phyloP scores from a whole-genome alignment of 495 filamentous ascomycete species.

The Penicillium canariense region DNA sequence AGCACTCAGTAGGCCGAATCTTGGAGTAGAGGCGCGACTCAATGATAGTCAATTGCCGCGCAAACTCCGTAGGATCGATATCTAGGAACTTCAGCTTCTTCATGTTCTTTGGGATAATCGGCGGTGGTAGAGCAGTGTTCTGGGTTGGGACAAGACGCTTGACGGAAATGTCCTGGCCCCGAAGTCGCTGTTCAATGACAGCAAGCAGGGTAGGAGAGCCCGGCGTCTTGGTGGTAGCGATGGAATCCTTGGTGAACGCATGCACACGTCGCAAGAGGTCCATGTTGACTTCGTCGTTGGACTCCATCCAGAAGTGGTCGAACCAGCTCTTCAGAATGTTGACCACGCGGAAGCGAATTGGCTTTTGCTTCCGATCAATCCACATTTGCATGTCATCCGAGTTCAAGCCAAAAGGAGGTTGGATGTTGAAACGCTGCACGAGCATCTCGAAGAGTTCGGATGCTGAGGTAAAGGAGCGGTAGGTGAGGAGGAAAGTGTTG shows the following conservation, averaged over 20 bases:
- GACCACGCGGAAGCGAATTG: constrained; percentile 91
- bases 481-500: constrained; percentile 95
- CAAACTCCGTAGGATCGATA: constrained; percentile 94
- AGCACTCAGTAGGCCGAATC: constrained; percentile 90
- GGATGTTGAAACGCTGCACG: constrained; percentile 84
- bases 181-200: constrained; percentile 80
- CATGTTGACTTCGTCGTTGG: constrained; percentile 75
- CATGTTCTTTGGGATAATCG: constrained; percentile 98
- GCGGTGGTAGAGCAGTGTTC: constrained; percentile 71
- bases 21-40: constrained; percentile 93
- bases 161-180: constrained; percentile 80
- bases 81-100: constrained; percentile 99
- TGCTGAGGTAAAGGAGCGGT: constrained; percentile 90
- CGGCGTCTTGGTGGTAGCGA: constrained; percentile 88
- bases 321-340: constrained; percentile 99
- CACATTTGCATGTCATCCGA: constrained; percentile 77
- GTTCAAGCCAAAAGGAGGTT: constrained; percentile 82
- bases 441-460: constrained; percentile 89
- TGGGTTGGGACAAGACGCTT: constrained; percentile 85
- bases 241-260: constrained; percentile 85
- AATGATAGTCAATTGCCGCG: constrained; percentile 93
- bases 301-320: constrained; percentile 98
- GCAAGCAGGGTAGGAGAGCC: constrained; percentile 77
- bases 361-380: constrained; percentile 92
- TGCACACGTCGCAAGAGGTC: constrained; percentile 84